These are phyloP conservation scores for Podila epigama DNA, from an alignment of 192 early-diverging fungal genomes.

Conservation along the genomic window DNA sequence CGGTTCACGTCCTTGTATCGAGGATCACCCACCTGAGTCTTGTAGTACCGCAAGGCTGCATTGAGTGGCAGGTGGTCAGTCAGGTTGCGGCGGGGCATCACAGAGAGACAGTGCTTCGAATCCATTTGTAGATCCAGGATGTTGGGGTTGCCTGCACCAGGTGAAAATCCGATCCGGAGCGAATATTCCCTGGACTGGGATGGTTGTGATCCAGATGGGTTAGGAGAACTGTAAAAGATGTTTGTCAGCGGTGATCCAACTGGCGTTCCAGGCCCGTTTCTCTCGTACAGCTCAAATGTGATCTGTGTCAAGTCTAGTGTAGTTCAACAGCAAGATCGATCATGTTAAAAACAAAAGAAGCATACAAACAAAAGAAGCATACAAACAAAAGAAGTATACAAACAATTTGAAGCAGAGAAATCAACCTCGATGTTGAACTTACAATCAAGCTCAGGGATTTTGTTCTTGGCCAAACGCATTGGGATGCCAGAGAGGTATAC, in stretches of 20 bases:
- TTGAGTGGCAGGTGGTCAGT: constrained; percentile 85
- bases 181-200: constrained; percentile 78
- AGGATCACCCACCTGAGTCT: constrained; percentile 58
- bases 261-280: constrained; percentile 61
- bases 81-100: constrained; percentile 87
- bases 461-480: constrained; percentile 65
- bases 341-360: constrained; percentile 8
- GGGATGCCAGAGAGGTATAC: constrained; percentile 88
- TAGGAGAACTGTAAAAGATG: not conserved
- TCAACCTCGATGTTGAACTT: constrained; percentile 23
- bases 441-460: constrained; percentile 93
- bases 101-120: constrained; percentile 81
- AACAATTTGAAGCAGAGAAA: not conserved
- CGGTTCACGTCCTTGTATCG: constrained; percentile 40
- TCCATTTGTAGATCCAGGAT: constrained; percentile 90
- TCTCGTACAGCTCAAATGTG: constrained; percentile 95
- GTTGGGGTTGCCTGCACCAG: constrained; percentile 90
- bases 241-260: constrained; percentile 13
- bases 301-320: constrained; percentile 94
- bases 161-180: constrained; percentile 86
- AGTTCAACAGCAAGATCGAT: not conserved
- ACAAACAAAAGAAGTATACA: not conserved
- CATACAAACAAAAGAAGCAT: not conserved
- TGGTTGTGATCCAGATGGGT: not conserved
- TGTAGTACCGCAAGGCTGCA: constrained; percentile 67